phyloP scores from a whole-genome alignment of 306 rosid species.

The Prunus armeniaca region DNA sequence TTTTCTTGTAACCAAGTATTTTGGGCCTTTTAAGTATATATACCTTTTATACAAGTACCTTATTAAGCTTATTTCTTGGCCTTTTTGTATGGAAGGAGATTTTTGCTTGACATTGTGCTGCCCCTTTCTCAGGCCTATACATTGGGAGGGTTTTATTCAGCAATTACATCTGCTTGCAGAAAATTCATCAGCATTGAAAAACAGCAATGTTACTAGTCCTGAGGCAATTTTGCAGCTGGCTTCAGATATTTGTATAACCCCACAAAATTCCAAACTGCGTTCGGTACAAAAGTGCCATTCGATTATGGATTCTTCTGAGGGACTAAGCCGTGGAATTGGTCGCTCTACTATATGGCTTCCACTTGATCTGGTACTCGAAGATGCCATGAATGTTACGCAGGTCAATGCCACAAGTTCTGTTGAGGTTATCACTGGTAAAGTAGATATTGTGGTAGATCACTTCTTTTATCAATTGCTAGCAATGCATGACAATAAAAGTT shows the following conservation, averaged over 20 bases:
- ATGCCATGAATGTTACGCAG: constrained; percentile 84
- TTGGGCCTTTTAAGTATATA: too few species aligned
- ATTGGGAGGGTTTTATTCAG: constrained; percentile 64
- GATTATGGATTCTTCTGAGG: constrained; percentile 69
- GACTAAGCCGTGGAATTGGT: constrained; percentile 69
- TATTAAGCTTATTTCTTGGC: neutral
- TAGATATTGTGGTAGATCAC: constrained; percentile 3
- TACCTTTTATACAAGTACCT: too few species aligned
- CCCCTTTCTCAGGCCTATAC: constrained; percentile 59
- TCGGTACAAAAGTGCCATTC: constrained; percentile 56
- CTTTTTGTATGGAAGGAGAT: neutral
- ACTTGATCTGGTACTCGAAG: constrained; percentile 85
- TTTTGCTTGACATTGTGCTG: constrained; percentile 12
- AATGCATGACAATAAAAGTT: constrained; percentile 8
- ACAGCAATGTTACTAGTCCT: constrained; percentile 52
- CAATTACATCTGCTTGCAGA: constrained; percentile 55
- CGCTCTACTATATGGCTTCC: constrained; percentile 94
- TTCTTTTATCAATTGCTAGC: neutral
- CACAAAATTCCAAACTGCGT: constrained; percentile 55
- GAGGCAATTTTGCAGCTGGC: constrained; percentile 56
- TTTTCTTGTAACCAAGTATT: neutral
- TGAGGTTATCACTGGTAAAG: constrained; percentile 65
- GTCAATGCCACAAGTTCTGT: constrained; percentile 78
- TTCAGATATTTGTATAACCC: constrained; percentile 44
- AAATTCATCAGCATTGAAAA: constrained; percentile 69